These are phyloP conservation scores for Aspergillus nidulans DNA, from an alignment of 495 filamentous ascomycete genomes.

Conservation along the genomic window DNA sequence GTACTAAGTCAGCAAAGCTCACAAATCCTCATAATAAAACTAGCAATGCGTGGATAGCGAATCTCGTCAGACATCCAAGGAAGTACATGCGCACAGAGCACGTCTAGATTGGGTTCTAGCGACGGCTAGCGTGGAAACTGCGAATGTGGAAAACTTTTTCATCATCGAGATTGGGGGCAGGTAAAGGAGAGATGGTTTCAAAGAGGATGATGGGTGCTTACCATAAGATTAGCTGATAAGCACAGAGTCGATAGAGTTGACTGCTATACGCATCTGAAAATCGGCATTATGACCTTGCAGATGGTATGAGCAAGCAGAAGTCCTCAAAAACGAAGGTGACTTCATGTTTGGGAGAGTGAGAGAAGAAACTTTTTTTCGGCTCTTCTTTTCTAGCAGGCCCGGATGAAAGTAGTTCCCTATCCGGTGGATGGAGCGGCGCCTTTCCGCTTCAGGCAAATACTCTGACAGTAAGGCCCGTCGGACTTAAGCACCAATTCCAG, in stretches of 20 bases:
- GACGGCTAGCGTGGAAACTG: constrained; percentile 53
- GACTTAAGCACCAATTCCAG: no score
- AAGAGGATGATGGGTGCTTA: background rate
- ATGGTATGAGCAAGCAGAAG: background rate
- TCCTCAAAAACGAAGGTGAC: background rate
- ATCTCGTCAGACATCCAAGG: constrained; percentile 38
- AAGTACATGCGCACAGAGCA: constrained; percentile 35
- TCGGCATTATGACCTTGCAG: background rate
- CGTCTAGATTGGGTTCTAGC: constrained; percentile 31
- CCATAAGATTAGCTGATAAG: background rate
- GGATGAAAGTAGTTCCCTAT: constrained; percentile 8
- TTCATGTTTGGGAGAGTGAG: background rate
- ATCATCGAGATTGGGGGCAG: constrained; percentile 33
- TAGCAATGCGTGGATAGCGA: background rate
- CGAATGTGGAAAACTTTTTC: constrained; percentile 51
- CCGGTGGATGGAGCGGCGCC: background rate
- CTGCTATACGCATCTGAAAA: background rate
- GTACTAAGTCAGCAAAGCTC: constrained; percentile 5
- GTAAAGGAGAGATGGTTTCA: background rate
- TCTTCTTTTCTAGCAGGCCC: background rate
- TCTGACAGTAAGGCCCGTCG: background rate
- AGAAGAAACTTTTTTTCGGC: background rate
- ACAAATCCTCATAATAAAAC: background rate
- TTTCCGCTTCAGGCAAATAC: background rate
- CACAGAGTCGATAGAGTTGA: background rate